A percentile compares a stretch with the other conserved stretches of the same genome.
These are phyloP conservation scores for Saccharomyces cerevisiae DNA, from an alignment of 805 yeast genomes.

Conservation along the genomic window DNA sequence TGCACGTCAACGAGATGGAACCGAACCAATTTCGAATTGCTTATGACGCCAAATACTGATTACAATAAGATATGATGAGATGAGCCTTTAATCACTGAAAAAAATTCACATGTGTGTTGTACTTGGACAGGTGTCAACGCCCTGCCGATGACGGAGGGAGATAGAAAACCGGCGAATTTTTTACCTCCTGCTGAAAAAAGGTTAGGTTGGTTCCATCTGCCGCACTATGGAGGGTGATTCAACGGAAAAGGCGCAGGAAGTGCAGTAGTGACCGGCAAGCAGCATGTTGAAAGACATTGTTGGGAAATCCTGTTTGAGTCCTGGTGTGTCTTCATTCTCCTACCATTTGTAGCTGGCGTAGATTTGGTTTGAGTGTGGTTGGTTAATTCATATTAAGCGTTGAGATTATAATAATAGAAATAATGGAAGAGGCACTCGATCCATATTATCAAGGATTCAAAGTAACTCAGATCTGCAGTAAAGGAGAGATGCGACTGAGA, in stretches of 20 bases:
- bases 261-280: neutral
- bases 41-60: neutral
- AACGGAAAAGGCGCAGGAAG: neutral
- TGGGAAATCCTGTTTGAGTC: neutral
- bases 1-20: neutral
- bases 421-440: neutral
- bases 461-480: too few species aligned
- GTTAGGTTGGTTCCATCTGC: neutral
- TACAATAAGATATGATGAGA: neutral
- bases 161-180: neutral
- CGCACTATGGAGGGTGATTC: neutral
- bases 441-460: neutral
- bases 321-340: neutral
- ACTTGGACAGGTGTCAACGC: neutral
- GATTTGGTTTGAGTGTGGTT: neutral
- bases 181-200: neutral
- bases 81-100: neutral
- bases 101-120: neutral
- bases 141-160: neutral
- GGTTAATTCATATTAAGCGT: neutral
- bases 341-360: neutral
- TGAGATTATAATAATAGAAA: neutral
- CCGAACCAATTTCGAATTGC: neutral
- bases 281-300: constrained; percentile 1
- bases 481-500: neutral